These are phyloP conservation scores for Melampsora americana DNA, from an alignment of 1,284 basidiomycete genomes.

Conservation along the genomic window DNA sequence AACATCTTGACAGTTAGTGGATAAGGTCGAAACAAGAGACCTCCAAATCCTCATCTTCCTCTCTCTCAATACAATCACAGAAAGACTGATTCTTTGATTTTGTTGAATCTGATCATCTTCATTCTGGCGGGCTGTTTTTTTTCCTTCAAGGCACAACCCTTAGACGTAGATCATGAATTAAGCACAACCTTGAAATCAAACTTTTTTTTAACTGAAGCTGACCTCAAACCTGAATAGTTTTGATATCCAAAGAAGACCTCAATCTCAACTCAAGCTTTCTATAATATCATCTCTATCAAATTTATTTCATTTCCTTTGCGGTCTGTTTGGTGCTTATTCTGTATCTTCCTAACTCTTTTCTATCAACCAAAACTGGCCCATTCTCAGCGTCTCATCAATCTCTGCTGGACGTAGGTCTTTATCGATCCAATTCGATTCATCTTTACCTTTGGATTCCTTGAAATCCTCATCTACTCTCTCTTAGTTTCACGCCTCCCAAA, in stretches of 20 bases:
- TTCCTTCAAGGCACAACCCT: neutral
- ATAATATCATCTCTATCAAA: neutral
- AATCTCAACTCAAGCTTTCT: neutral
- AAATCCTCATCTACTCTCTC: neutral
- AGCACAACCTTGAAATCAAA: neutral
- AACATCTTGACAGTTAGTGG: neutral
- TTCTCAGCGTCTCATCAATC: neutral
- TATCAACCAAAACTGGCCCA: neutral
- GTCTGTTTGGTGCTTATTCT: conserved; percentile 2
- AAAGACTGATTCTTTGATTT: neutral
- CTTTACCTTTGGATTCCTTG: neutral
- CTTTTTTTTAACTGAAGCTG: neutral
- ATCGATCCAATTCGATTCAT: neutral
- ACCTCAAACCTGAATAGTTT: neutral
- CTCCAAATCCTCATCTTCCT: no score
- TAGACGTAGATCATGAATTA: neutral
- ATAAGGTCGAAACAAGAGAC: neutral
- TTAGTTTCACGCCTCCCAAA: neutral
- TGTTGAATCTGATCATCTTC: neutral
- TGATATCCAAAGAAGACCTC: neutral
- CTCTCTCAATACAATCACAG: no score
- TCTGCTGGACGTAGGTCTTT: neutral
- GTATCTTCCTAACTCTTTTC: neutral
- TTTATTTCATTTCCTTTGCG: neutral
- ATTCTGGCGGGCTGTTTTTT: neutral